Conservation (phyloP, 352 stramenopile genomes). For the Plasmopara halstedii region DNA sequence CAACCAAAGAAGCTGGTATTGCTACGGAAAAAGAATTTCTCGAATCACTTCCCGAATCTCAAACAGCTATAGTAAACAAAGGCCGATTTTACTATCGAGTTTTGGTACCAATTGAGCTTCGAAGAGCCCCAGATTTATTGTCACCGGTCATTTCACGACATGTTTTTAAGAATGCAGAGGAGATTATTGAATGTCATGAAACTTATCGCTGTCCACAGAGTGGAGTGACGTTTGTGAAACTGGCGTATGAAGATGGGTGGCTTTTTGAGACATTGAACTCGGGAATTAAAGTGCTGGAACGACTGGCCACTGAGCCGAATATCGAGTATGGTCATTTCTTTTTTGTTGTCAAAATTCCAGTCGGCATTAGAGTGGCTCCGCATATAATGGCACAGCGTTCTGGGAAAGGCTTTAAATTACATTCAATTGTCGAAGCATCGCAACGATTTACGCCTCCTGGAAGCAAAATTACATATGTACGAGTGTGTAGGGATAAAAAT, state of each 20-base stretch:
- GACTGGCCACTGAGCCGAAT: slow-evolving; percentile 48
- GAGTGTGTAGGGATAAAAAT: slow-evolving; percentile 74
- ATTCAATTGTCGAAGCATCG: slow-evolving; percentile 78
- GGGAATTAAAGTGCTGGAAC: slow-evolving; percentile 69
- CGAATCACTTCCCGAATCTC: slow-evolving; percentile 31
- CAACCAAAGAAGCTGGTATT: slow-evolving; percentile 25
- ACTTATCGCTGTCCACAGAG: slow-evolving; percentile 66
- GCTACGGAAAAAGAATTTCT: slow-evolving; percentile 22
- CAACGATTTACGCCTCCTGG: slow-evolving; percentile 74
- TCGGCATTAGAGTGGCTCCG: slow-evolving; percentile 70
- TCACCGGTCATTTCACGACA: slow-evolving; percentile 57
- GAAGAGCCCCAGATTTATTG: slow-evolving; percentile 61
- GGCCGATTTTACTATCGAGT: slow-evolving; percentile 69
- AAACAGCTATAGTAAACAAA: slow-evolving; percentile 29
- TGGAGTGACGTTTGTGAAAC: slow-evolving; percentile 70
- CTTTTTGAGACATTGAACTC: slow-evolving; percentile 76
- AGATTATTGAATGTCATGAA: slow-evolving; percentile 72
- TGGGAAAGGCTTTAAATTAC: slow-evolving; percentile 71
- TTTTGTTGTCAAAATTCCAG: slow-evolving; percentile 76
- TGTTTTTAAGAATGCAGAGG: slow-evolving; percentile 71
- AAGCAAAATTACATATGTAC: slow-evolving; percentile 80
- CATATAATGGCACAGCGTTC: slow-evolving; percentile 80
- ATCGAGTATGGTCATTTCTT: slow-evolving; percentile 77
- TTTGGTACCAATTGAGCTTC: slow-evolving; percentile 67
- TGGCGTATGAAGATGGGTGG: slow-evolving; percentile 78